phyloP scores from a whole-genome alignment of 768 basidiomycete species.

The Calvatia gigantea region DNA sequence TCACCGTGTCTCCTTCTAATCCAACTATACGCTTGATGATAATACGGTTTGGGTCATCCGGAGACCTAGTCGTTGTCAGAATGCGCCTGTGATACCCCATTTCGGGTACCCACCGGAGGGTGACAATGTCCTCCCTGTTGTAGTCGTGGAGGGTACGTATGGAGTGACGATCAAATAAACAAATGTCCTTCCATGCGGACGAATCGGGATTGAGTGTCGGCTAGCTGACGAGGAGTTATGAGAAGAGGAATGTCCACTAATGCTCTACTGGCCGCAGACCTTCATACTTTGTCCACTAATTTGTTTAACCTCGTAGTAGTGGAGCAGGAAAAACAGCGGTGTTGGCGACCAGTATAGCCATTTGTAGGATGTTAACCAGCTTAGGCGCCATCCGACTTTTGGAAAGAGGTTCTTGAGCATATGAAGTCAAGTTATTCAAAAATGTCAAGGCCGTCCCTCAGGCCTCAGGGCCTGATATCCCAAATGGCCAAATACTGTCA shows the following conservation, averaged over 20 bases:
- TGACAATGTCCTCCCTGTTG: conserved; percentile 62
- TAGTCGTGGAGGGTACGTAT: conserved; percentile 33
- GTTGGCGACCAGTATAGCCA: conserved; percentile 58
- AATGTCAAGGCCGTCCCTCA: background rate
- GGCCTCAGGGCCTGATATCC: no score
- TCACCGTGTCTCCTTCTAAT: conserved; percentile 57
- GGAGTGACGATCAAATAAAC: conserved; percentile 54
- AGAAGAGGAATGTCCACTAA: background rate
- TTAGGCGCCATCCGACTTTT: background rate
- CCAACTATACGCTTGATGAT: conserved; percentile 68
- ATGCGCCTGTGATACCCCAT: background rate
- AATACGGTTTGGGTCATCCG: conserved; percentile 45
- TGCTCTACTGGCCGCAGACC: conserved; percentile 35
- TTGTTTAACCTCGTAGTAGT: conserved; percentile 49
- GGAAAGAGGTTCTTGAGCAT: background rate
- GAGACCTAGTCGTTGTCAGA: conserved; percentile 43
- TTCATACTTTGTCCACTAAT: conserved; percentile 73
- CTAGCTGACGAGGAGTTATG: conserved; percentile 30
- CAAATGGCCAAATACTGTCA: background rate
- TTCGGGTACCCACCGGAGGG: conserved; percentile 56
- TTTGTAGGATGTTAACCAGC: conserved; percentile 15
- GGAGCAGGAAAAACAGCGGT: conserved; percentile 42
- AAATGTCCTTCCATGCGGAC: conserved; percentile 59
- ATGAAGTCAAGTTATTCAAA: background rate
- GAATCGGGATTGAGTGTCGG: conserved; percentile 73